Base-by-base conservation (phyloP, 2,329 filamentous ascomycete genomes). In the Ceratocystis eucalypticola region DNA sequence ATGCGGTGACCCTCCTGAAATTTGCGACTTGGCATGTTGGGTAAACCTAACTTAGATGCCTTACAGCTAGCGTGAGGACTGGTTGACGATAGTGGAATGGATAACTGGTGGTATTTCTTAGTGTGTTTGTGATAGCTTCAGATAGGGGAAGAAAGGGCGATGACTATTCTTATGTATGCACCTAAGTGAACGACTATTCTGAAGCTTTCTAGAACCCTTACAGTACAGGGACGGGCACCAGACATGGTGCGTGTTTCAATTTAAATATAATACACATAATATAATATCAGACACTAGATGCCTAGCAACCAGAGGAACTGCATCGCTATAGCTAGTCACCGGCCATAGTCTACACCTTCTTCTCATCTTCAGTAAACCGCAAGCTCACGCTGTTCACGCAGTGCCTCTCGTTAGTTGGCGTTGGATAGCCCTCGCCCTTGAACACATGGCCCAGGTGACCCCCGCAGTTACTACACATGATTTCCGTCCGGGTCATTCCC, bases 381-480 rank as follows among this genome's bases (percentile, higher is more conserved):
- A 97, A 79, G 74, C 89, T 95, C 65, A 97, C 78, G 73, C 90
- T 94, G 74, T 97, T 99, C 67, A 99, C 94, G 74, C 94, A 99
- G 78, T 99, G 94, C 69, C 94, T 83, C 84, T 99, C 94, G 75
- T 99, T 88, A 22, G 92, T 97, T 4, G 94, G 91, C 25, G 88
- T 95, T 6, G 81, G 72, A 73, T 86, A 94, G 37, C 88, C 88
- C 76, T 96, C 91, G 15, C 91, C 91, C 80, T 95, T 94, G 76
- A 96, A 96, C 10, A 96, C 91, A 79, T 96, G 91, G n/a, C 91
- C 91, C 69, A 96, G 75, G 76, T 96, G 91, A 1, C 94, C 94
- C 28, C 94, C 95, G 74, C 94, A 99, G 75, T 96, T 96, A 70
- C 85, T 84, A 77, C 94, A 99, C 7, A 95, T 87, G 72, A 99